Evolutionary conservation across 2,329 filamentous ascomycete genomes (phyloP).

Genomic region (Cephalotrichum gorgonifer): DNA sequence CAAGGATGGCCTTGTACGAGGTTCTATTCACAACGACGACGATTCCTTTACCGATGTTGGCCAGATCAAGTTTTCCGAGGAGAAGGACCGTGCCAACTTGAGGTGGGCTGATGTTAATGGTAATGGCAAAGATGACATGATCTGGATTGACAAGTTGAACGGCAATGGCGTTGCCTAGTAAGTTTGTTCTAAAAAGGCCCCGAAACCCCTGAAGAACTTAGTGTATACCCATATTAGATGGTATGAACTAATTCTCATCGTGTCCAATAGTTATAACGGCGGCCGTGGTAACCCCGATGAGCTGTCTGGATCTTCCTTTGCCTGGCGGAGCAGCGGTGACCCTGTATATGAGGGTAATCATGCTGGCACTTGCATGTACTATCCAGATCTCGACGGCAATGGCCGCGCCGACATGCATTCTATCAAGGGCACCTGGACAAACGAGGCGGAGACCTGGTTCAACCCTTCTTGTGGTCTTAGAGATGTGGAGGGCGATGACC

Average conservation of each 20-base stretch:
- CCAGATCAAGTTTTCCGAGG: slow-evolving; percentile 19
- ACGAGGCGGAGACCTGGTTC: slow-evolving; percentile 10
- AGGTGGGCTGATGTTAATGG: slow-evolving; percentile 27
- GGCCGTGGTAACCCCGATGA: not conserved
- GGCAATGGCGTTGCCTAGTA: slow-evolving; percentile 19
- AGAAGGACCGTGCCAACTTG: slow-evolving; percentile 22
- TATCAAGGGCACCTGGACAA: slow-evolving; percentile 8
- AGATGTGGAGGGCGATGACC: slow-evolving; percentile 1
- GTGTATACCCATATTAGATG: not conserved
- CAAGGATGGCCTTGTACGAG: slow-evolving; percentile 14
- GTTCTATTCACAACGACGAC: slow-evolving; percentile 13
- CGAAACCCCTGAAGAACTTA: not conserved
- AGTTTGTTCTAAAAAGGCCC: not conserved
- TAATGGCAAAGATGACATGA: slow-evolving; percentile 21
- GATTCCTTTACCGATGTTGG: slow-evolving; percentile 10
- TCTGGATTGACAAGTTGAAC: slow-evolving; percentile 24
- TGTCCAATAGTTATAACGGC: not conserved
- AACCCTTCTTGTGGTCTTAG: slow-evolving; percentile 5
- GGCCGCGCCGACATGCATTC: slow-evolving; percentile 14
- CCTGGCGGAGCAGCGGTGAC: slow-evolving; percentile 7
- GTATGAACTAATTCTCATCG: not conserved
- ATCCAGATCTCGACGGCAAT: slow-evolving; percentile 16
- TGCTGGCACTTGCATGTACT: slow-evolving; percentile 12
- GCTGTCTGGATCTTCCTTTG: slow-evolving; percentile 8
- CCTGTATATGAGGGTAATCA: slow-evolving; percentile 8